Evolutionary conservation across 345 rosid genomes (phyloP), one percentile per base, ranked within the genome.

Genomic region (Murraya paniculata): DNA sequence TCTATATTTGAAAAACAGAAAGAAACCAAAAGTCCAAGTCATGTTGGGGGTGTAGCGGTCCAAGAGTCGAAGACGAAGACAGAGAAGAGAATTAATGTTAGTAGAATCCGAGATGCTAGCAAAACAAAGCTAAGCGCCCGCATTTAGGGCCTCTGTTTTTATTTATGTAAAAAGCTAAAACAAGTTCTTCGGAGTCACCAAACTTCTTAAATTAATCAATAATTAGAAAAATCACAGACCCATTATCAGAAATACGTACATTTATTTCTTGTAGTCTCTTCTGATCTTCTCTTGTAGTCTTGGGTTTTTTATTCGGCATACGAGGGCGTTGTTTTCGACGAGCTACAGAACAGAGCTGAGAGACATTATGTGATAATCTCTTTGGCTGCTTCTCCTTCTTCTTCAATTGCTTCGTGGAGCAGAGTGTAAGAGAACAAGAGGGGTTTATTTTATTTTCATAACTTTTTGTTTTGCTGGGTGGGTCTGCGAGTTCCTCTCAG

Each of bases 281-380:
- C 7, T 45, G 18, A 3, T 45, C 50, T 45, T 25, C 19, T 41
- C 39, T 36, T 62, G 73, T 68, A 0, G 57, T 18, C 57, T 53
- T 45, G 14, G 48, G 48, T 10, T 10, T 41, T 41, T 41, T 10
- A 41, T 41, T 41, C 48, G 11, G 3, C 8, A 41, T 41, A 48
- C 1, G 45, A 30, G 38, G 64, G 41, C 76, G 21, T 60, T 60
- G 80, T 76, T 83, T 60, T 72, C 38, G 75, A 67, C 85, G 85
- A 53, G 31, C 58, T 56, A 24, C 60, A 22, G 13, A 48, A 19
- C 68, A 28, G 6, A 25, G 50, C 50, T 45, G 50, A 45, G 48
- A 10, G 39, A 39, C 68, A 10, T 38, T 16, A 18, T 8, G 65
- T 19, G 22, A 28, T 73, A 60, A 38, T 19, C 25, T 64, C 9